phyloP scores from a whole-genome alignment of 176 grass and related monocot species.

The Puccinellia tenuiflora region DNA sequence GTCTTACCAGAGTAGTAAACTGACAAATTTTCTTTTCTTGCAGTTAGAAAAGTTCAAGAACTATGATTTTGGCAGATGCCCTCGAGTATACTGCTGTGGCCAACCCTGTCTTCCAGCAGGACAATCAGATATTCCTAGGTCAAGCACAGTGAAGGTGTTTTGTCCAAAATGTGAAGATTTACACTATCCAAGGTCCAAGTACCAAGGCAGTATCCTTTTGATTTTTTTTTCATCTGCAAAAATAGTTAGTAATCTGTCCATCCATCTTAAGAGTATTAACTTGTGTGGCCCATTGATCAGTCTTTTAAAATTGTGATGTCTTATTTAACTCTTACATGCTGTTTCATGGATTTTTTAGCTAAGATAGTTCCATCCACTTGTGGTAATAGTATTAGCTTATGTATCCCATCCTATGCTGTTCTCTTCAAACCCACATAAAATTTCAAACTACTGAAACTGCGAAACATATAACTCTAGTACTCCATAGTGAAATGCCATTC shows the following conservation, averaged over 20 bases:
- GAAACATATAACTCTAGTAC: background rate
- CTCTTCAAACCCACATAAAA: background rate
- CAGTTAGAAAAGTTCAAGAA: constrained; percentile 98
- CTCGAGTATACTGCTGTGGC: constrained; percentile 86
- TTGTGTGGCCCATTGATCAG: background rate
- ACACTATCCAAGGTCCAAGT: constrained; percentile 91
- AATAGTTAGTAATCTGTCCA: background rate
- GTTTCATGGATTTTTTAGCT: background rate
- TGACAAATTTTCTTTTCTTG: constrained; percentile 11
- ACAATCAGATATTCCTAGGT: constrained; percentile 87
- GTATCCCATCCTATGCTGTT: background rate
- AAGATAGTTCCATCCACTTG: background rate
- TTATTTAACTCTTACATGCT: background rate
- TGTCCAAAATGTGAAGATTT: constrained; percentile 98
- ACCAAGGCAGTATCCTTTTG: constrained; percentile 99
- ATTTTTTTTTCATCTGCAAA: background rate
- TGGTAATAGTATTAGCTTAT: background rate
- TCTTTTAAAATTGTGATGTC: background rate
- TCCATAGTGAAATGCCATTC: background rate
- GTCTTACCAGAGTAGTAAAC: background rate
- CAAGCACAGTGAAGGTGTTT: constrained; percentile 92
- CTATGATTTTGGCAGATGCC: constrained; percentile 97
- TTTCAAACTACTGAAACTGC: background rate
- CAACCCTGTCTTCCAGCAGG: constrained; percentile 95
- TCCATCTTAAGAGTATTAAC: background rate